Base-by-base conservation (phyloP, 78 protist species). In the Protostelium mycophagum region DNA sequence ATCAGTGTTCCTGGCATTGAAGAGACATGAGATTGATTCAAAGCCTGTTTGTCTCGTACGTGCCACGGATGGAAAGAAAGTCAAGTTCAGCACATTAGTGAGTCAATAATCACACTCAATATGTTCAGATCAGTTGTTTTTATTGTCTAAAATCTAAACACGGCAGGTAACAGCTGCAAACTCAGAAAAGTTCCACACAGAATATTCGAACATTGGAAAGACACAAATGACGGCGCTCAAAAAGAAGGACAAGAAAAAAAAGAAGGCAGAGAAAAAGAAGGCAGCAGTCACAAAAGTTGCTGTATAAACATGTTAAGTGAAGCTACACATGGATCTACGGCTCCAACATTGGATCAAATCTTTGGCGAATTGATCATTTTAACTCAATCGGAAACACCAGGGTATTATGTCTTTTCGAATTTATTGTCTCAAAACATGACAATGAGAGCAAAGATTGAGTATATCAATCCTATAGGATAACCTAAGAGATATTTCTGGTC, bases 401-500 rank as follows among this genome's bases (percentile, higher is more conserved):
- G n/a, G n/a, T n/a, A n/a, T n/a, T n/a, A n/a, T n/a, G n/a, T n/a
- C n/a, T n/a, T n/a, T n/a, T n/a, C n/a, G n/a, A n/a, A n/a, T n/a
- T 91, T 90, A n/a, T 84, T 10, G 38, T 23, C 39, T 96, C 89
- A 97, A 83, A 96, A 97, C 28, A 97, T 93, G 25, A 98, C 88
- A 35, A 97, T 87, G 10, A 97, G 86, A 1, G 98, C 98, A 86
- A 97, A 97, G 36, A 95, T 90, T 1, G 96, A 91, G 90, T 96
- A 97, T 39, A 97, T 34, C 73, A 97, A 89, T 16, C 86, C 95
- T 85, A 97, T 94, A 38, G 99, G 98, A 73, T 97, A 97, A 28
- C 94, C 97, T 5, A 97, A 94, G 38, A 97, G 89, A 29, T 85
- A 88, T 85, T 83, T 86, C 90, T 97, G 97, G 83, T 96, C 90